Conservation (phyloP, 345 rosid species). For the Salix arbutifolia region DNA sequence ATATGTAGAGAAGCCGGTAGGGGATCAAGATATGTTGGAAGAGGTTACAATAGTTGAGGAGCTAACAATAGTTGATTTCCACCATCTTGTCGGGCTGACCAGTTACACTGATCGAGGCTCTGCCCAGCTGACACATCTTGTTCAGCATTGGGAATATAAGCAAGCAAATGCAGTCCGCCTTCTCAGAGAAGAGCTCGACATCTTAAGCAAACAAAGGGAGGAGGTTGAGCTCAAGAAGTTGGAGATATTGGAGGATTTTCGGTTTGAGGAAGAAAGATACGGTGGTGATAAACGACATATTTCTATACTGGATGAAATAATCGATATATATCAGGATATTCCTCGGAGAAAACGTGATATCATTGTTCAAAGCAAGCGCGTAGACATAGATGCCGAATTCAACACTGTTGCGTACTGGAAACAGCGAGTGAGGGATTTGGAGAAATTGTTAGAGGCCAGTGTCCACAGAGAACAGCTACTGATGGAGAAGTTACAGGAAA, state of each 20-base stretch:
- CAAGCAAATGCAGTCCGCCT: slow-evolving; percentile 76
- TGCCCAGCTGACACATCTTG: slow-evolving; percentile 75
- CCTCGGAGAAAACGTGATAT: slow-evolving; percentile 49
- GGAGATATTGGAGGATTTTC: slow-evolving; percentile 80
- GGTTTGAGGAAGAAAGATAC: slow-evolving; percentile 59
- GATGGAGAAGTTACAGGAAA: slow-evolving; percentile 64
- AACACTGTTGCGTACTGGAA: slow-evolving; percentile 79
- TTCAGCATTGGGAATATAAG: slow-evolving; percentile 80
- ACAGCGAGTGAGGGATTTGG: slow-evolving; percentile 51
- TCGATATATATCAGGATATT: slow-evolving; percentile 45
- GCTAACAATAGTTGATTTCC: slow-evolving; percentile 59
- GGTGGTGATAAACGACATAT: slow-evolving; percentile 57
- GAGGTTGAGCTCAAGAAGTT: slow-evolving; percentile 79
- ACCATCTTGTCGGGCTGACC: slow-evolving; percentile 54
- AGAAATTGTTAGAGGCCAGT: slow-evolving; percentile 70
- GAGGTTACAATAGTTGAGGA: slow-evolving; percentile 60
- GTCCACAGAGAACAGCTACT: slow-evolving; percentile 66
- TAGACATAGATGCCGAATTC: slow-evolving; percentile 65
- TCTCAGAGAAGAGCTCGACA: slow-evolving; percentile 78
- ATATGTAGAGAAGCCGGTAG: slow-evolving; percentile 69
- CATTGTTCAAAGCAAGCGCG: slow-evolving; percentile 49
- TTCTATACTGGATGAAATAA: slow-evolving; percentile 53
- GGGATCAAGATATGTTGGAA: slow-evolving; percentile 80
- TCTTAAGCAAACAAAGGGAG: slow-evolving; percentile 62
- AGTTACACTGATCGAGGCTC: slow-evolving; percentile 66